phyloP scores from a whole-genome alignment of 306 rosid genomes.

The Sphenostylis stenocarpa region DNA sequence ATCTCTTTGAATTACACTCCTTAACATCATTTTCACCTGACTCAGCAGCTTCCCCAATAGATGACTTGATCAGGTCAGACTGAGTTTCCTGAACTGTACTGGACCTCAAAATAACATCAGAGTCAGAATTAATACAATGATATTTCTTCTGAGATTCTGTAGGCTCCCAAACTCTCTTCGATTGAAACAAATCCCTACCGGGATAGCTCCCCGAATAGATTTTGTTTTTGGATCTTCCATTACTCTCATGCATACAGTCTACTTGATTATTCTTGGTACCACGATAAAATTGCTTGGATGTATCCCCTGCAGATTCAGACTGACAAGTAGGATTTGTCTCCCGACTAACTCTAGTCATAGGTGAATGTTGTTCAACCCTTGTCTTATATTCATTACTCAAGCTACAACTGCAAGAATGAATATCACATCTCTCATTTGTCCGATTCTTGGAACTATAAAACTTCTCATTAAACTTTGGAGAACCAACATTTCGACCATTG shows the following conservation, averaged over 20 bases:
- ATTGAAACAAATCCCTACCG: slow-evolving; percentile 59
- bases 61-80: slow-evolving; percentile 49
- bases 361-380: slow-evolving; percentile 64
- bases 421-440: slow-evolving; percentile 63
- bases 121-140: slow-evolving; percentile 69
- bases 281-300: slow-evolving; percentile 69
- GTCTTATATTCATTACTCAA: slow-evolving; percentile 62
- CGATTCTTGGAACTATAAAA: slow-evolving; percentile 58
- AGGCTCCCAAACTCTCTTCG: slow-evolving; percentile 97
- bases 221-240: slow-evolving; percentile 74
- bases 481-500: slow-evolving; percentile 64
- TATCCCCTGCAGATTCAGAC: slow-evolving; percentile 62
- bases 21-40: slow-evolving; percentile 46
- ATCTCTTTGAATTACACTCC: slow-evolving; percentile 52
- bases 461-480: slow-evolving; percentile 64
- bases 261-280: slow-evolving; percentile 58
- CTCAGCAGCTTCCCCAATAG: slow-evolving; percentile 46
- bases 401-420: slow-evolving; percentile 77
- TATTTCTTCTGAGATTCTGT: slow-evolving; percentile 73
- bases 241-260: slow-evolving; percentile 62
- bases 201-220: slow-evolving; percentile 52
- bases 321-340: slow-evolving; percentile 58
- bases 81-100: slow-evolving; percentile 48
- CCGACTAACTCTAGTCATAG: slow-evolving; percentile 51
- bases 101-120: slow-evolving; percentile 58